Conservation (phyloP, 192 early-diverging fungal species). For the Allomyces javanicus region DNA sequence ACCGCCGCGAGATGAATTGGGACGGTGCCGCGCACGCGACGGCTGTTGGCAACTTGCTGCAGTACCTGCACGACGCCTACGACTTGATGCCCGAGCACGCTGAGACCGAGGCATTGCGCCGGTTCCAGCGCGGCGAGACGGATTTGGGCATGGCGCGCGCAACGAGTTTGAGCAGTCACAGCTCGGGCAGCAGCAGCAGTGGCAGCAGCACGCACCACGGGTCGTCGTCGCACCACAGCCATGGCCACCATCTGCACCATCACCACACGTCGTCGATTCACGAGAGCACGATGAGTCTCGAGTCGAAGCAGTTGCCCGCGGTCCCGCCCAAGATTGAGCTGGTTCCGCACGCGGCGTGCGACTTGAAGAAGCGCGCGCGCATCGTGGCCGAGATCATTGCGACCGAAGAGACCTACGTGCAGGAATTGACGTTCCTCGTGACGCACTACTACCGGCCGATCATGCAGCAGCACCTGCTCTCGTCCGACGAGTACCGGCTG, state of each 20-base stretch:
- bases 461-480: slow-evolving; percentile 17
- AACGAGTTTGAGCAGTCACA: slow-evolving; percentile 1
- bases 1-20: too few relatives aligned
- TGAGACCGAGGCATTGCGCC: slow-evolving; percentile 17
- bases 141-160: slow-evolving; percentile 1
- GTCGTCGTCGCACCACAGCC: slow-evolving; percentile 4
- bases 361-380: slow-evolving; percentile 26
- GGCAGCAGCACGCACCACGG: background rate
- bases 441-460: slow-evolving; percentile 21
- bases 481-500: slow-evolving; percentile 33
- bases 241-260: slow-evolving; percentile 16
- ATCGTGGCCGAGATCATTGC: slow-evolving; percentile 62
- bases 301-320: slow-evolving; percentile 14
- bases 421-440: slow-evolving; percentile 50
- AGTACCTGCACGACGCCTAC: slow-evolving; percentile 32
- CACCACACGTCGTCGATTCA: slow-evolving; percentile 7
- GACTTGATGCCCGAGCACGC: slow-evolving; percentile 30
- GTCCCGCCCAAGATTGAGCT: too few relatives aligned
- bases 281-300: slow-evolving; percentile 8
- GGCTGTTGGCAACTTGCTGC: slow-evolving; percentile 12
- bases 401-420: slow-evolving; percentile 75
- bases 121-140: slow-evolving; percentile 18
- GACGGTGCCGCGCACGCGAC: background rate
- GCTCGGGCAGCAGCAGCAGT: background rate
- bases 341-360: slow-evolving; percentile 2